These are phyloP conservation scores for Colletotrichum trifolii DNA, from an alignment of 2,329 filamentous ascomycete species.

Conservation along the genomic window DNA sequence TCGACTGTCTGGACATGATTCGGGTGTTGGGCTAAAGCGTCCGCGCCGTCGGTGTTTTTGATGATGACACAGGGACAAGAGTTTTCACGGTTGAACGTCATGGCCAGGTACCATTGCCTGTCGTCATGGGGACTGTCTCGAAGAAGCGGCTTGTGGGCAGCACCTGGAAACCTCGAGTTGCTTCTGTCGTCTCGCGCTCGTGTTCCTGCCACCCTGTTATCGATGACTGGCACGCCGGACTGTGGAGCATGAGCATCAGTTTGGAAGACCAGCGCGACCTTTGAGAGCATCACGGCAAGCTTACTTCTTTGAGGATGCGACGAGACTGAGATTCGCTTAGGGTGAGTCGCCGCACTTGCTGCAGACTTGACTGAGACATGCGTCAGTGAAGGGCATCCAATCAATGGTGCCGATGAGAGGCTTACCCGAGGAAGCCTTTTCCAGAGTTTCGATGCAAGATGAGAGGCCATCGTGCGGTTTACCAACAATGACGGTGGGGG, in stretches of 20 bases:
- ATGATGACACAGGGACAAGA: constrained; percentile 51
- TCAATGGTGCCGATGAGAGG: neutral
- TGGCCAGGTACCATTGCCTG: constrained; percentile 52
- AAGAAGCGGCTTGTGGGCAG: constrained; percentile 49
- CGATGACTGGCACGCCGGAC: no score
- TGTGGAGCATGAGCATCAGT: no score
- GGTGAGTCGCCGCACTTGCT: neutral
- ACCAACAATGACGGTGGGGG: neutral
- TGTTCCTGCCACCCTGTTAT: no score
- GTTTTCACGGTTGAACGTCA: constrained; percentile 56
- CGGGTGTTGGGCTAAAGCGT: constrained; percentile 26
- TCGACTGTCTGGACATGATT: constrained; percentile 36
- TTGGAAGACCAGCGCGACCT: no score
- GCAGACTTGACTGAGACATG: constrained; percentile 3
- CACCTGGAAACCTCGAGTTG: no score
- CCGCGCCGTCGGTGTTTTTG: constrained; percentile 43
- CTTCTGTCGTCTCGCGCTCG: no score
- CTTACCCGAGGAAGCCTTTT: neutral
- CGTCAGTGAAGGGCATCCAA: neutral
- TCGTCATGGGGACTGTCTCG: constrained; percentile 45
- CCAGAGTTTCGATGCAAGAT: constrained; percentile 8
- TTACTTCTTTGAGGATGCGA: no score
- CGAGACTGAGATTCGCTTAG: no score
- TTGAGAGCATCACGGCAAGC: no score
- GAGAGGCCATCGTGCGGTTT: neutral